Evolutionary conservation across 768 basidiomycete species (phyloP).

Genomic region (Panaeolus cyanescens): DNA sequence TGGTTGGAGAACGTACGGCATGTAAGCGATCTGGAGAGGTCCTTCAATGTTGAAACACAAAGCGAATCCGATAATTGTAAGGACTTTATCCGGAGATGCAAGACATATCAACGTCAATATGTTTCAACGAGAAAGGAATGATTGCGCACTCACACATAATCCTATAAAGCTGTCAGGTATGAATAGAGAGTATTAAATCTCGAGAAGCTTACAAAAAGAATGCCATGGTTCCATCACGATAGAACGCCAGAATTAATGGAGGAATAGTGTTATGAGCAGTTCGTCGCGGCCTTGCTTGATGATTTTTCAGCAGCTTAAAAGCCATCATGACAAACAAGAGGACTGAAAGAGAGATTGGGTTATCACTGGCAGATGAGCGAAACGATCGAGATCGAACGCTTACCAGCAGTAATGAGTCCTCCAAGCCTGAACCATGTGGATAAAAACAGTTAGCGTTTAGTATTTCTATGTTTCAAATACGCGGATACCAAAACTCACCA

Average conservation of each 20-base stretch:
- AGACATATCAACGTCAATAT: too few species aligned
- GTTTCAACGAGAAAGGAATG: too few species aligned
- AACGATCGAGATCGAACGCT: too few species aligned
- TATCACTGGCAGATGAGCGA: not conserved
- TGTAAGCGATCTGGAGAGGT: not conserved
- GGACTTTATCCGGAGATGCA: too few species aligned
- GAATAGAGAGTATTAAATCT: not conserved
- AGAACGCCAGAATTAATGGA: not conserved
- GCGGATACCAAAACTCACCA: not conserved
- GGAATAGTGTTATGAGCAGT: not conserved
- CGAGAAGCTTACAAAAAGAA: not conserved
- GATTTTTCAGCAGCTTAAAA: not conserved
- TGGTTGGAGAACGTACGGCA: not conserved
- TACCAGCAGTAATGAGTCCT: not conserved
- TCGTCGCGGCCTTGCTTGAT: not conserved
- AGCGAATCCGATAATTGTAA: not conserved
- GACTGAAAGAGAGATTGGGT: not conserved
- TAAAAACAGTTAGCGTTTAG: not conserved
- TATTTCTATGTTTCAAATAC: too few species aligned
- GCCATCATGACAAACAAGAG: not conserved
- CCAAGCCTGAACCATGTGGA: not conserved
- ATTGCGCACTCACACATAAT: not conserved
- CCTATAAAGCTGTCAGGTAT: not conserved
- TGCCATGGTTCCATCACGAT: not conserved
- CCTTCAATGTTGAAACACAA: not conserved